Conservation (phyloP, 2,329 filamentous ascomycete genomes). For the Thelonectria blattea region DNA sequence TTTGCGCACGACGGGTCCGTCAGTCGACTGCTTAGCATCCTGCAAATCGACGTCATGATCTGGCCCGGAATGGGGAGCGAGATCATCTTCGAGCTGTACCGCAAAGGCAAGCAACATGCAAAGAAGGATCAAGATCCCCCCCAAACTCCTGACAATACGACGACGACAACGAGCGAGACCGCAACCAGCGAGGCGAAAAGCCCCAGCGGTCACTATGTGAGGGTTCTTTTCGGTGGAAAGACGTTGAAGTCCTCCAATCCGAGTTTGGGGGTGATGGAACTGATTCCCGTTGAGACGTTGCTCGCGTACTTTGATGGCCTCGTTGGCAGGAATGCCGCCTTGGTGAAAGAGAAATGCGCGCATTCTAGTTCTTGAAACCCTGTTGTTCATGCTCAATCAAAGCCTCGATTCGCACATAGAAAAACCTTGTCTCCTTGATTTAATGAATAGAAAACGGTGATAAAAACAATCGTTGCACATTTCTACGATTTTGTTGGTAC, state of each 20-base stretch:
- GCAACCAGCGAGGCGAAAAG: neutral
- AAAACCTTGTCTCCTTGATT: too few relatives aligned
- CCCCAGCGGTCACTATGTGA: slow-evolving; percentile 55
- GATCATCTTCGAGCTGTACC: slow-evolving; percentile 76
- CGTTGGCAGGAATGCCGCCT: slow-evolving; percentile 59
- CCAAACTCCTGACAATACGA: neutral
- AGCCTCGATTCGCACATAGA: too few relatives aligned
- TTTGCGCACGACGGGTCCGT: slow-evolving; percentile 81
- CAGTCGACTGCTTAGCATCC: slow-evolving; percentile 67
- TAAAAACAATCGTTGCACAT: neutral
- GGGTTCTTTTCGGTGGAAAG: slow-evolving; percentile 74
- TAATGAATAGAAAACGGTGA: too few relatives aligned
- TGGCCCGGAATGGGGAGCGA: slow-evolving; percentile 86
- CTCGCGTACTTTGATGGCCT: slow-evolving; percentile 75
- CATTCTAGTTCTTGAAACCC: slow-evolving; percentile 4
- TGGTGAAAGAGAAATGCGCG: slow-evolving; percentile 47
- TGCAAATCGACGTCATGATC: slow-evolving; percentile 75
- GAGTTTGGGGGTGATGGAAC: slow-evolving; percentile 69
- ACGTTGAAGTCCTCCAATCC: slow-evolving; percentile 72
- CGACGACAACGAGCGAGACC: neutral
- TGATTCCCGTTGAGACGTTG: slow-evolving; percentile 70
- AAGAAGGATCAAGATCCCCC: neutral
- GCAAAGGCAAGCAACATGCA: slow-evolving; percentile 37
- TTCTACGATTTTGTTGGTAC: neutral
- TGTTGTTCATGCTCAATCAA: neutral